phyloP scores from a whole-genome alignment of 306 rosid genomes.

The Quercus aquifolioides region DNA sequence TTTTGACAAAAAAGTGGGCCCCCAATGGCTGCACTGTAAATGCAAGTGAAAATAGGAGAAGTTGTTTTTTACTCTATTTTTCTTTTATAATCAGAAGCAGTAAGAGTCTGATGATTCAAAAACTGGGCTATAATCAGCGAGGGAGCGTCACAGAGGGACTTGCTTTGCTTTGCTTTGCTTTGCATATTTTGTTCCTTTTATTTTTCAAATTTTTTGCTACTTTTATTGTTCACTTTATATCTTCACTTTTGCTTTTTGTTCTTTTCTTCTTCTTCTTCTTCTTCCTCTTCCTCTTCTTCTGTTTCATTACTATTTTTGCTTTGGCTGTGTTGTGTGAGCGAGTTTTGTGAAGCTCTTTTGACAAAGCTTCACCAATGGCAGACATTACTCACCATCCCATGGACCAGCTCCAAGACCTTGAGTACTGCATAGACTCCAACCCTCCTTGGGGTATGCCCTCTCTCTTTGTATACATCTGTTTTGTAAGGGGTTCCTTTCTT shows the following conservation, averaged over 20 bases:
- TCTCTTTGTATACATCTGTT: not conserved
- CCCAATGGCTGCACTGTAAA: conserved; percentile 20
- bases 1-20: not conserved
- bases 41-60: conserved; percentile 17
- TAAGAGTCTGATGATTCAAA: not conserved
- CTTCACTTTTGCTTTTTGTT: conserved; percentile 46
- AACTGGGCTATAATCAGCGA: conserved; percentile 27
- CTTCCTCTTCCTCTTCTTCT: conserved; percentile 24
- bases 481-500: conserved; percentile 6
- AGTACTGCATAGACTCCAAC: conserved; percentile 95
- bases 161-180: conserved; percentile 32
- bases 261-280: conserved; percentile 26
- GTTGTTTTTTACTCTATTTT: no score
- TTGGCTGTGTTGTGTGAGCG: conserved; percentile 5
- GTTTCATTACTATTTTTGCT: conserved; percentile 18
- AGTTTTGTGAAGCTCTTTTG: conserved; percentile 24
- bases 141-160: conserved; percentile 27
- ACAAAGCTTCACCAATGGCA: conserved; percentile 66
- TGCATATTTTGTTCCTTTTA: conserved; percentile 40
- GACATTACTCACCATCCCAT: conserved; percentile 93
- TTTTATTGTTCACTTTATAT: conserved; percentile 53
- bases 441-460: conserved; percentile 87
- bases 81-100: not conserved
- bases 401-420: conserved; percentile 99
- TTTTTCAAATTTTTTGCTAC: conserved; percentile 11